A percentile compares a stretch with the other conserved stretches of the same genome.
Conservation (phyloP, 148 eudicot species). For the Dianthus caryophyllus region DNA sequence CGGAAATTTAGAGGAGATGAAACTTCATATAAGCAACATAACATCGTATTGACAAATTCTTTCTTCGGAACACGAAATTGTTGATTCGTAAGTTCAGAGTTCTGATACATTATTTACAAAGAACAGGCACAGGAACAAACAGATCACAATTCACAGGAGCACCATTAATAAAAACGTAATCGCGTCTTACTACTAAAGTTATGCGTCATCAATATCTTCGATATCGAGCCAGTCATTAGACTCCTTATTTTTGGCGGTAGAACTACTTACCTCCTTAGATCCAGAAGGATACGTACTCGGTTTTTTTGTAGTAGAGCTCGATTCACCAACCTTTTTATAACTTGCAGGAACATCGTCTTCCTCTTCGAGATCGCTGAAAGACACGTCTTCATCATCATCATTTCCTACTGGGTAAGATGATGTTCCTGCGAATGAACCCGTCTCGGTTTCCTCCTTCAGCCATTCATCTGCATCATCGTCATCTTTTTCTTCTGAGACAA, state of each 20-base stretch:
- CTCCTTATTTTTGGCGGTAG: conserved; percentile 35
- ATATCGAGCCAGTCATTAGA: conserved; percentile 58
- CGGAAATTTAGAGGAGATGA: neutral
- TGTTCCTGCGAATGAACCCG: conserved; percentile 32
- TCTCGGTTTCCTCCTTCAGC: conserved; percentile 77
- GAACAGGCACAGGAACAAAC: conserved; percentile 2
- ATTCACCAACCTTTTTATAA: conserved; percentile 37
- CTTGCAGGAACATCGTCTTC: conserved; percentile 61
- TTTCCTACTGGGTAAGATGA: conserved; percentile 45
- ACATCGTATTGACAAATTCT: conserved; percentile 19
- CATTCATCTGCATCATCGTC: conserved; percentile 92
- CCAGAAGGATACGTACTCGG: conserved; percentile 30
- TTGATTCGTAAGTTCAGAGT: conserved; percentile 2
- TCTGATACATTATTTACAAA: conserved; percentile 28
- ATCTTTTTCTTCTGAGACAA: conserved; percentile 32
- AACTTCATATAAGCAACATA: neutral
- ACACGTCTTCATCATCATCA: conserved; percentile 88
- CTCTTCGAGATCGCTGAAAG: conserved; percentile 95
- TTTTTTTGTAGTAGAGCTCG: conserved; percentile 43
- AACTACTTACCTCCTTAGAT: conserved; percentile 30
- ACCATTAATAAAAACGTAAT: neutral
- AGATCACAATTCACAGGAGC: conserved; percentile 8
- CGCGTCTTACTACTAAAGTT: conserved; percentile 7
- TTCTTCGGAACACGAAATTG: conserved; percentile 1
- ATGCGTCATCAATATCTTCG: conserved; percentile 53